Percentiles rank a stretch among this genome's conserved stretches.
These are phyloP conservation scores for Musa schizocarpa DNA, from an alignment of 176 grass and related monocot genomes.

Conservation along the genomic window DNA sequence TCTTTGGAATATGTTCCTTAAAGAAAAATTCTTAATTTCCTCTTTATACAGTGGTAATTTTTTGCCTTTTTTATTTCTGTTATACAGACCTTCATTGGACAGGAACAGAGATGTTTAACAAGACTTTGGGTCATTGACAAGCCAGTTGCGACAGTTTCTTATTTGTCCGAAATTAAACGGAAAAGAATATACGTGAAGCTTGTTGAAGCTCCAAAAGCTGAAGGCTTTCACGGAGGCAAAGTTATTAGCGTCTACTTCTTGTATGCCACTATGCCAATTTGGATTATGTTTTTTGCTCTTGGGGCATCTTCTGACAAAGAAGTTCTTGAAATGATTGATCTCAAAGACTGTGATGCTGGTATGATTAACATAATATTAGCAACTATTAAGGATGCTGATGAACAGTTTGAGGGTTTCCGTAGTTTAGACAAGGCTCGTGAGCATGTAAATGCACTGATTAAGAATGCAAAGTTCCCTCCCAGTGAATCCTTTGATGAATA, in stretches of 20 bases:
- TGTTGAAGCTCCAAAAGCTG: conserved; percentile 51
- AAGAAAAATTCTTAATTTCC: background rate
- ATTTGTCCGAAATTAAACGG: conserved; percentile 58
- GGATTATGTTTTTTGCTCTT: conserved; percentile 88
- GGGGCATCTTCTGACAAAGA: conserved; percentile 82
- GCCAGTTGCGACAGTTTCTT: conserved; percentile 51
- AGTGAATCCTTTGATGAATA: conserved; percentile 74
- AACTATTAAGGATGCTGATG: conserved; percentile 68
- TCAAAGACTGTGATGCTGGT: conserved; percentile 56
- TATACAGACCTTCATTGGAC: conserved; percentile 71
- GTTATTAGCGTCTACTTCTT: conserved; percentile 59
- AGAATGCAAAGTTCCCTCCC: conserved; percentile 71
- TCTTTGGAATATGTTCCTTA: background rate
- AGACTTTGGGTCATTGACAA: conserved; percentile 68
- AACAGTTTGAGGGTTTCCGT: conserved; percentile 63
- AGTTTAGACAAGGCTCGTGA: conserved; percentile 44
- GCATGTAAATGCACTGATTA: conserved; percentile 53
- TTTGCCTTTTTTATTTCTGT: conserved; percentile 23
- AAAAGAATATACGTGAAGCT: conserved; percentile 62
- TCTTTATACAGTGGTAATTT: background rate
- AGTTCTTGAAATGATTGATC: conserved; percentile 71
- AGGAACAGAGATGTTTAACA: conserved; percentile 78
- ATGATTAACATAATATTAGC: conserved; percentile 59
- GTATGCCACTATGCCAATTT: conserved; percentile 66
- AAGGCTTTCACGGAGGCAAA: conserved; percentile 60